phyloP scores from a whole-genome alignment of 345 rosid genomes.

The Gossypium turneri region DNA sequence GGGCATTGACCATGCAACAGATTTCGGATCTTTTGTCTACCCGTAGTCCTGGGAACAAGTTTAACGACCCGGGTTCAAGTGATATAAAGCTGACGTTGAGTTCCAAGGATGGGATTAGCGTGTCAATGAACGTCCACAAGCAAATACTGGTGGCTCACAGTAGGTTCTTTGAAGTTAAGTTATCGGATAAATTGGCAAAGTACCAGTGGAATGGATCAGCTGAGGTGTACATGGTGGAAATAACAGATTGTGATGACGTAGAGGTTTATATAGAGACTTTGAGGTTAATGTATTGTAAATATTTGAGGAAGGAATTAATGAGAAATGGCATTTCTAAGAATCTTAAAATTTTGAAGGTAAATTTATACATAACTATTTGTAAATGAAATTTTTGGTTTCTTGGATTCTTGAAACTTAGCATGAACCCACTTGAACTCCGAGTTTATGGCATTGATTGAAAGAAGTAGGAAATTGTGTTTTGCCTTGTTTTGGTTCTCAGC shows the following conservation, averaged over 20 bases:
- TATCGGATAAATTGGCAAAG: constrained; percentile 76
- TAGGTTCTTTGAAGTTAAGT: constrained; percentile 70
- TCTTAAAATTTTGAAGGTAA: constrained; percentile 89
- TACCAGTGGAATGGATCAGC: constrained; percentile 46
- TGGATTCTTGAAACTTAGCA: not conserved
- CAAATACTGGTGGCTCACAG: constrained; percentile 89
- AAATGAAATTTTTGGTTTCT: not conserved
- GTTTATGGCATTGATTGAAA: not conserved
- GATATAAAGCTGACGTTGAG: constrained; percentile 79
- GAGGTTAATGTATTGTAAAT: constrained; percentile 90
- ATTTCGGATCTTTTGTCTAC: constrained; percentile 54
- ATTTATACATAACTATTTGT: not conserved
- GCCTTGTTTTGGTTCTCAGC: not conserved
- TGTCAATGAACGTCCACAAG: constrained; percentile 70
- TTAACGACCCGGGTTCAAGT: constrained; percentile 68
- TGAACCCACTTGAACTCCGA: not conserved
- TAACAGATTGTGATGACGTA: constrained; percentile 94
- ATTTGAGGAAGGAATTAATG: constrained; percentile 88
- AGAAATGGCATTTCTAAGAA: constrained; percentile 72
- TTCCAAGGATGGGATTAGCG: constrained; percentile 78
- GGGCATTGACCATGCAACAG: constrained; percentile 67
- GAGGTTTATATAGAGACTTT: constrained; percentile 93
- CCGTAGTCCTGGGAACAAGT: constrained; percentile 78
- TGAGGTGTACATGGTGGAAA: constrained; percentile 72
- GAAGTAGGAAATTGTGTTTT: not conserved